These are phyloP conservation scores for Hyphopichia buzzinii DNA, from an alignment of 1,139 yeast species.

Conservation along the genomic window DNA sequence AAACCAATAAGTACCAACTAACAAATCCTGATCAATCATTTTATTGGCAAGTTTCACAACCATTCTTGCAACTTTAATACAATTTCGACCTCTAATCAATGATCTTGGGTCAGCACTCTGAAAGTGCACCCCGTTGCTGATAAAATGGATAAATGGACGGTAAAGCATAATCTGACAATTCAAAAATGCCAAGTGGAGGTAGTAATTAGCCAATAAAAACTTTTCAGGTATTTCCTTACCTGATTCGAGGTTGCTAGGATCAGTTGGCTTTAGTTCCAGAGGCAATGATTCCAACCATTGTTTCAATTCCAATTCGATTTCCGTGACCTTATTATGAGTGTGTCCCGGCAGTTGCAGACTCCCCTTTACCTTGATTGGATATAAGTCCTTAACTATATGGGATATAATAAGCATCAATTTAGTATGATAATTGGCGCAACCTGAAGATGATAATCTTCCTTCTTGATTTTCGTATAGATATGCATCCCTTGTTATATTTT, in stretches of 20 bases:
- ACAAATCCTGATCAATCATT: slow-evolving; percentile 68
- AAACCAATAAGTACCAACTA: slow-evolving; percentile 92
- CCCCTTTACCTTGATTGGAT: slow-evolving; percentile 36
- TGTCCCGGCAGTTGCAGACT: slow-evolving; percentile 25
- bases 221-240: slow-evolving; percentile 51
- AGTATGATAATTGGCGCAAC: slow-evolving; percentile 85
- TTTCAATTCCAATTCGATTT: slow-evolving; percentile 69
- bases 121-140: slow-evolving; percentile 53
- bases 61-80: slow-evolving; percentile 81
- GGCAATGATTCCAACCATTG: slow-evolving; percentile 78
- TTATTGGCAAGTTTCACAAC: slow-evolving; percentile 83
- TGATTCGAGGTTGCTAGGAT: slow-evolving; percentile 36
- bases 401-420: slow-evolving; percentile 53
- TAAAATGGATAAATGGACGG: slow-evolving; percentile 88
- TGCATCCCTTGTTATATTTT: slow-evolving; percentile 68
- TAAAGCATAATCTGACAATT: slow-evolving; percentile 84
- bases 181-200: slow-evolving; percentile 73
- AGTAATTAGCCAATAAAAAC: slow-evolving; percentile 70
- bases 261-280: slow-evolving; percentile 69
- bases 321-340: slow-evolving; percentile 65
- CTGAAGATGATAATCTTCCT: slow-evolving; percentile 64
- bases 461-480: slow-evolving; percentile 38
- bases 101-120: slow-evolving; percentile 43
- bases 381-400: slow-evolving; percentile 41
- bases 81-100: slow-evolving; percentile 72